phyloP scores from a whole-genome alignment of 164 flowering plant genomes.

The Vitis cinerea region DNA sequence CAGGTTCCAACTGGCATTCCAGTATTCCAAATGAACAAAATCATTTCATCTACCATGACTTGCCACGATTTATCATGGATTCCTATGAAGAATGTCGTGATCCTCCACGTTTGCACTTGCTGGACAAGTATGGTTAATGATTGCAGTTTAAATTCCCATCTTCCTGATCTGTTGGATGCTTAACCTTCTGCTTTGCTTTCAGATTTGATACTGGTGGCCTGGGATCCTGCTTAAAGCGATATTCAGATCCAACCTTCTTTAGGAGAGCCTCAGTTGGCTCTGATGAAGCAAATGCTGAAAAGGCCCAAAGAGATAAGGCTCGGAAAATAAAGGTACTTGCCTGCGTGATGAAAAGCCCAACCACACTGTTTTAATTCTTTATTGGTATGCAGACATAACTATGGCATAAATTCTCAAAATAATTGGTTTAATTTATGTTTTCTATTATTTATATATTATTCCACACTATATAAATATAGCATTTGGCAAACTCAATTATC shows the following conservation, averaged over 20 bases:
- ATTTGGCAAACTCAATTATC: not conserved
- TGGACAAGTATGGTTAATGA: constrained; percentile 66
- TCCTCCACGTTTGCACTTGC: constrained; percentile 82
- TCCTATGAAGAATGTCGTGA: constrained; percentile 85
- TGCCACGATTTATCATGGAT: constrained; percentile 83
- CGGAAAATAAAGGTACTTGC: constrained; percentile 57
- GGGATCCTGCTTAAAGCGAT: constrained; percentile 84
- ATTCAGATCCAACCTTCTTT: constrained; percentile 86
- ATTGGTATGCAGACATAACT: too few relatives aligned
- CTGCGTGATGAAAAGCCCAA: not conserved
- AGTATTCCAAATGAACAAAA: constrained; percentile 50
- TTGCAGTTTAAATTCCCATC: constrained; percentile 3
- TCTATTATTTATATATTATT: too few relatives aligned
- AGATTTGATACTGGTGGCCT: constrained; percentile 89
- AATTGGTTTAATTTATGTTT: too few relatives aligned
- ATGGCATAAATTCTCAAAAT: too few relatives aligned
- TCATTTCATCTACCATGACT: constrained; percentile 67
- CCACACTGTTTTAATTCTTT: not conserved
- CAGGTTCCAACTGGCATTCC: constrained; percentile 94
- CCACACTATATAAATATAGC: not conserved
- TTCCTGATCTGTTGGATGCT: constrained; percentile 3
- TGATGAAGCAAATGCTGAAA: constrained; percentile 30
- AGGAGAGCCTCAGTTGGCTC: constrained; percentile 38
- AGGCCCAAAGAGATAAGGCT: constrained; percentile 42
- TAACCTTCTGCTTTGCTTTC: constrained; percentile 16